These are phyloP conservation scores for Epichloe glyceriae DNA, from an alignment of 2,329 filamentous ascomycete species.

Conservation along the genomic window DNA sequence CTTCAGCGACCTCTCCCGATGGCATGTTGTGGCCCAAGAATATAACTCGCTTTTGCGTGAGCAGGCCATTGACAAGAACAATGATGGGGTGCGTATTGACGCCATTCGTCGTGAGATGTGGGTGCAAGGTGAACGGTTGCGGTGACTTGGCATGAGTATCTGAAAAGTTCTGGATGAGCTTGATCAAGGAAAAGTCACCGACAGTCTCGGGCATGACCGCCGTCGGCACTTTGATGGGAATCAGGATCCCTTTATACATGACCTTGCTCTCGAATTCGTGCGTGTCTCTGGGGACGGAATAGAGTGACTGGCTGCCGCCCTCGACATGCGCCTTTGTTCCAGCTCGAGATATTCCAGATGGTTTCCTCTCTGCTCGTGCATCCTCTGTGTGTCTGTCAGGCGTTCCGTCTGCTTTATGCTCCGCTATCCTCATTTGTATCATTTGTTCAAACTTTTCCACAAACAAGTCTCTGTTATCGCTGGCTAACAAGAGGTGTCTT, in stretches of 20 bases:
- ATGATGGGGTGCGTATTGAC: constrained; percentile 87
- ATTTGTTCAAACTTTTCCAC: constrained; percentile 95
- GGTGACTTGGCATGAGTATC: constrained; percentile 69
- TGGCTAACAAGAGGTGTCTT: constrained; percentile 73
- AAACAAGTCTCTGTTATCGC: constrained; percentile 91
- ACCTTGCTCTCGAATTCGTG: constrained; percentile 96
- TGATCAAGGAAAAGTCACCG: constrained; percentile 93
- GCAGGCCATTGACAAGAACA: constrained; percentile 81
- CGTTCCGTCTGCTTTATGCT: constrained; percentile 39
- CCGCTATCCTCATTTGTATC: constrained; percentile 67
- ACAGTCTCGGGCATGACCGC: constrained; percentile 91
- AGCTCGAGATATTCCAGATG: constrained; percentile 40
- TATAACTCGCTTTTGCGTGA: constrained; percentile 93
- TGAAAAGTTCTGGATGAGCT: constrained; percentile 90
- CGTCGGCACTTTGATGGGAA: constrained; percentile 91
- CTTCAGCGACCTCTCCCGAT: constrained; percentile 90
- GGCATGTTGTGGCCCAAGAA: constrained; percentile 93
- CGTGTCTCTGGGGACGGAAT: constrained; percentile 78
- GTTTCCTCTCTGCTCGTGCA: constrained; percentile 33
- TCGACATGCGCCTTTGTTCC: constrained; percentile 52
- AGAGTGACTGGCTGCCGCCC: constrained; percentile 42
- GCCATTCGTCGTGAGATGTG: constrained; percentile 87
- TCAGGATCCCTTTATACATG: constrained; percentile 90
- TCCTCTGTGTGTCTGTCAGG: constrained; percentile 27
- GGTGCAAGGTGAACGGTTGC: constrained; percentile 73